Conservation (phyloP, 2,329 filamentous ascomycete species). For the Xylariales sp. region DNA sequence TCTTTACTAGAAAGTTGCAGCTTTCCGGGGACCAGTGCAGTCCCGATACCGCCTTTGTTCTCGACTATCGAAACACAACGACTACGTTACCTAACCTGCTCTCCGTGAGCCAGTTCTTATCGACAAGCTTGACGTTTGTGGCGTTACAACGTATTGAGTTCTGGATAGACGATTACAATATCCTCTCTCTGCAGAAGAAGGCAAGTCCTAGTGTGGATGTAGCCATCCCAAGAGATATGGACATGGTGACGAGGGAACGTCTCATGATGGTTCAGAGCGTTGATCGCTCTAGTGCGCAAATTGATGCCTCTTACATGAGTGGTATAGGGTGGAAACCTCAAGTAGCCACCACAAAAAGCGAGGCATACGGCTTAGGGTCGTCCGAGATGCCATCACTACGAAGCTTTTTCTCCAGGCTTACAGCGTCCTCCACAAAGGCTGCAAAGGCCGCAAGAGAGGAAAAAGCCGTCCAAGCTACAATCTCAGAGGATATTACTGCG, state of each 20-base stretch:
- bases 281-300: slow-evolving; percentile 87
- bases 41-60: slow-evolving; percentile 86
- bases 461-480: slow-evolving; percentile 68
- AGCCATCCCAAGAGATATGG: slow-evolving; percentile 79
- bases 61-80: slow-evolving; percentile 91
- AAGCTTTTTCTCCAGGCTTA: slow-evolving; percentile 84
- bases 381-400: slow-evolving; percentile 72
- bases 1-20: slow-evolving; percentile 89
- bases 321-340: slow-evolving; percentile 85
- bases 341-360: slow-evolving; percentile 56
- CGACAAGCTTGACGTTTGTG: slow-evolving; percentile 96
- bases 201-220: slow-evolving; percentile 80
- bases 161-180: slow-evolving; percentile 86
- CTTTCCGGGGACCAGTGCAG: slow-evolving; percentile 74
- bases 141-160: slow-evolving; percentile 88
- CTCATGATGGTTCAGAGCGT: slow-evolving; percentile 88
- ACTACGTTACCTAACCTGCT: slow-evolving; percentile 88
- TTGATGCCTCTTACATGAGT: slow-evolving; percentile 90
- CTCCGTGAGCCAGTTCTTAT: slow-evolving; percentile 89
- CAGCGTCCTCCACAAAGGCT: slow-evolving; percentile 63
- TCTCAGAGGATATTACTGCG: slow-evolving; percentile 78
- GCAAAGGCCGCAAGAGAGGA: slow-evolving; percentile 72
- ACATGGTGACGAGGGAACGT: slow-evolving; percentile 84
- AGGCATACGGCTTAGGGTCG: slow-evolving; percentile 62
- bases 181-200: slow-evolving; percentile 85